Percentiles rank a stretch among this genome's conserved stretches.
Evolutionary conservation across 257 asterid genomes (phyloP).

Genomic region (Coffea eugenioides): DNA sequence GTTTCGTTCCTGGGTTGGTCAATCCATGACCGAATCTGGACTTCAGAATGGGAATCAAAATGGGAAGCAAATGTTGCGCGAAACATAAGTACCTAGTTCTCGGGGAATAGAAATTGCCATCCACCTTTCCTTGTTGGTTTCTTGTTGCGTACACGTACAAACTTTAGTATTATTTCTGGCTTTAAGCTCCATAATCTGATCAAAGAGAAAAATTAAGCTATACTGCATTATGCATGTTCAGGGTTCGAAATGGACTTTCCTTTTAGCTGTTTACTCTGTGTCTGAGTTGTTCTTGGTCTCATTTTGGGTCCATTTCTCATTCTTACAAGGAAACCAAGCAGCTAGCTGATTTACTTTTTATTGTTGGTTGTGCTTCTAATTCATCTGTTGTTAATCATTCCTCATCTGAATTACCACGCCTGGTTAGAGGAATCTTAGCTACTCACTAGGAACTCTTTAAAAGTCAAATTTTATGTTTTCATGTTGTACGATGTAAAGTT

Average conservation of each 20-base stretch:
- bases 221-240: background rate
- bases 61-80: conserved; percentile 2
- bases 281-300: background rate
- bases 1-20: conserved; percentile 28
- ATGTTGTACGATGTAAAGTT: no score
- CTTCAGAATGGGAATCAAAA: conserved; percentile 7
- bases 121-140: conserved; percentile 7
- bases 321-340: no score
- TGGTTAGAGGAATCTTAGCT: no score
- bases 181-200: background rate
- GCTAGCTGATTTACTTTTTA: no score
- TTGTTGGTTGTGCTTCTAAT: no score
- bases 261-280: background rate
- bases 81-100: background rate
- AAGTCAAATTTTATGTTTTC: no score
- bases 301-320: no score
- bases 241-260: background rate
- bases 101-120: conserved; percentile 16
- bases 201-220: background rate
- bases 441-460: no score
- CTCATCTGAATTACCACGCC: no score
- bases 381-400: no score
- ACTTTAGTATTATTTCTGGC: background rate
- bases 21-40: conserved; percentile 1
- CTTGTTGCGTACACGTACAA: conserved; percentile 12